phyloP scores from a whole-genome alignment of 2,329 filamentous ascomycete genomes.

The Neonectria ditissima region DNA sequence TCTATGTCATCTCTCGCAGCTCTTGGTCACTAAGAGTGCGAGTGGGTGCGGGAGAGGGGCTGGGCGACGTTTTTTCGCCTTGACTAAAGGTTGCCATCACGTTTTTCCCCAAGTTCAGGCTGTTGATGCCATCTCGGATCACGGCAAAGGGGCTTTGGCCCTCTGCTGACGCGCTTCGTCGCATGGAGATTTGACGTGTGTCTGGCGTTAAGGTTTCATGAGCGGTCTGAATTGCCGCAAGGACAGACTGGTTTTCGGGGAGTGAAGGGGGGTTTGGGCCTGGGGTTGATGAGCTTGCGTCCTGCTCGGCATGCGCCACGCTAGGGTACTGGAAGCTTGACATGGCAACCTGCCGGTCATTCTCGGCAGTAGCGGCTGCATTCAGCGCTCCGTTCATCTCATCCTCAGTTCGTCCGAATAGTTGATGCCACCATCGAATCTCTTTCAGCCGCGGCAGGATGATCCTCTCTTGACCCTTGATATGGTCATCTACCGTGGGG shows the following conservation, averaged over 20 bases:
- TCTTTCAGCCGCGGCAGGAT: constrained; percentile 82
- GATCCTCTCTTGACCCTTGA: constrained; percentile 83
- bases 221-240: constrained; percentile 70
- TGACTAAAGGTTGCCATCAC: constrained; percentile 52
- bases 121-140: constrained; percentile 61
- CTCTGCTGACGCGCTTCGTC: constrained; percentile 60
- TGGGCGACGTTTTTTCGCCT: constrained; percentile 40
- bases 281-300: constrained; percentile 42
- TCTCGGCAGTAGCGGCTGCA: constrained; percentile 64
- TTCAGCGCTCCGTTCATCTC: constrained; percentile 88
- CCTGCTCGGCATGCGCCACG: constrained; percentile 42
- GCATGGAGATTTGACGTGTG: constrained; percentile 51
- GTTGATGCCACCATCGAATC: constrained; percentile 93
- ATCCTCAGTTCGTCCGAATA: constrained; percentile 85
- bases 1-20: constrained; percentile 61
- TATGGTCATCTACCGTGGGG: constrained; percentile 78
- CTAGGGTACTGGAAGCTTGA: constrained; percentile 49
- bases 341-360: constrained; percentile 52
- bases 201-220: constrained; percentile 63
- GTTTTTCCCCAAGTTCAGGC: constrained; percentile 62
- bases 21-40: constrained; percentile 54
- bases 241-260: constrained; percentile 62
- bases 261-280: constrained; percentile 56
- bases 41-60: constrained; percentile 30
- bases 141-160: constrained; percentile 57